These are phyloP conservation scores for Uncinocarpus reesii DNA, from an alignment of 2,329 filamentous ascomycete species.

Conservation along the genomic window DNA sequence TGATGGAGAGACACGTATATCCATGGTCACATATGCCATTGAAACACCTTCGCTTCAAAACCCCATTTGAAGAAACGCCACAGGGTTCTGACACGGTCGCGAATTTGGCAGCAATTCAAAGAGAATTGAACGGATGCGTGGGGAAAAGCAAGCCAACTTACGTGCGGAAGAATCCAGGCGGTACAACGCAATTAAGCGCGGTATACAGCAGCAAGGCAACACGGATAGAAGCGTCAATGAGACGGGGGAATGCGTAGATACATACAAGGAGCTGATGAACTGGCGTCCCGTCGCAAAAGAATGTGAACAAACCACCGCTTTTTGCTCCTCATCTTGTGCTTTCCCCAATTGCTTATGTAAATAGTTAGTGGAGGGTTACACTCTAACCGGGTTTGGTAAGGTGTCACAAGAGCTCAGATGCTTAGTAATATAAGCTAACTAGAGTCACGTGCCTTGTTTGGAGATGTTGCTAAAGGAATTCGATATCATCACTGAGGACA, in stretches of 20 bases:
- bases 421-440: too few relatives aligned
- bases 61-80: not conserved
- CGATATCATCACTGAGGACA: too few relatives aligned
- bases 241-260: not conserved
- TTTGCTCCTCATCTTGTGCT: not conserved
- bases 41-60: not conserved
- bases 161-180: not conserved
- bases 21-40: not conserved
- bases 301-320: not conserved
- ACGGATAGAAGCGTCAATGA: not conserved
- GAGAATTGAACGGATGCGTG: not conserved
- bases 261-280: not conserved
- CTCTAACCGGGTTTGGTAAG: constrained; percentile 2
- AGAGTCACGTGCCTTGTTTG: too few relatives aligned
- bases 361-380: too few relatives aligned
- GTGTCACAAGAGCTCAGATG: not conserved
- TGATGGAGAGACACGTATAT: not conserved
- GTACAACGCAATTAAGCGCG: not conserved
- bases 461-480: too few relatives aligned
- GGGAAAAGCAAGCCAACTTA: not conserved
- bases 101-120: constrained; percentile 6
- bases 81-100: not conserved
- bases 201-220: not conserved
- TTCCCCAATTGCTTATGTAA: not conserved
- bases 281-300: not conserved